Conservation (phyloP, 352 stramenopile species). For the Globisporangium radiosum region DNA sequence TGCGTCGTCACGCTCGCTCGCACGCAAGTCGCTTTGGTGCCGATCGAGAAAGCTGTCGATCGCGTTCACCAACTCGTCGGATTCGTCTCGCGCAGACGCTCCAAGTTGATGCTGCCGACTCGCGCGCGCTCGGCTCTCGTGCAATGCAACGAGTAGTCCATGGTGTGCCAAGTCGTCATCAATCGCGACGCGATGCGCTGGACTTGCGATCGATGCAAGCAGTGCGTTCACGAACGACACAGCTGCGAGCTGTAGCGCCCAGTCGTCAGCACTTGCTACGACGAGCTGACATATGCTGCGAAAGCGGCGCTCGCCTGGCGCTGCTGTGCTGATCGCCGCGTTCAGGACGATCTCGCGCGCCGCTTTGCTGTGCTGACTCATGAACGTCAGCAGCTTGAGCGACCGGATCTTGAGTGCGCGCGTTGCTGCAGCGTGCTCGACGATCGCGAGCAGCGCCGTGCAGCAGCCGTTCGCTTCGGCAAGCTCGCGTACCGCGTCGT, state of each 20-base stretch:
- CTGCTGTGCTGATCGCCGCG: slow-evolving; percentile 17
- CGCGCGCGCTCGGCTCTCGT: slow-evolving; percentile 12
- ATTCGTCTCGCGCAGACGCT: neutral
- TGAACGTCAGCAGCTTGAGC: slow-evolving; percentile 24
- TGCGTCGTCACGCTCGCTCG: too few relatives aligned
- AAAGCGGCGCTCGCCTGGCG: slow-evolving; percentile 14
- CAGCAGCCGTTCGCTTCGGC: slow-evolving; percentile 25
- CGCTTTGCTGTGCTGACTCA: slow-evolving; percentile 27
- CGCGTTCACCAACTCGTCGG: neutral
- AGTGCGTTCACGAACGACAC: slow-evolving; percentile 46
- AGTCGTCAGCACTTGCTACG: slow-evolving; percentile 18
- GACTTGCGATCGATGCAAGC: slow-evolving; percentile 24
- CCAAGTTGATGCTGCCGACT: too few relatives aligned
- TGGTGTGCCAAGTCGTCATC: slow-evolving; percentile 31
- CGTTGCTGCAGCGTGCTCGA: slow-evolving; percentile 15
- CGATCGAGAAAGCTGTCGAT: neutral
- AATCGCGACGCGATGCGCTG: slow-evolving; percentile 24
- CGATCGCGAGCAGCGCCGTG: slow-evolving; percentile 18
- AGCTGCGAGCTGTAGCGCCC: slow-evolving; percentile 19
- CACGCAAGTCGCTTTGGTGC: neutral
- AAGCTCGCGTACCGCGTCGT: slow-evolving; percentile 24
- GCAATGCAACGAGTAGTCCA: slow-evolving; percentile 26
- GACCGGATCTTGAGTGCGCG: slow-evolving; percentile 21
- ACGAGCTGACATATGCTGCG: slow-evolving; percentile 24
- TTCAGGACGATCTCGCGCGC: slow-evolving; percentile 22